Evolutionary conservation across 371 early-diverging fungal species (phyloP), one percentile per base, ranked within the genome.

Genomic region (Actinomortierella ambigua): DNA sequence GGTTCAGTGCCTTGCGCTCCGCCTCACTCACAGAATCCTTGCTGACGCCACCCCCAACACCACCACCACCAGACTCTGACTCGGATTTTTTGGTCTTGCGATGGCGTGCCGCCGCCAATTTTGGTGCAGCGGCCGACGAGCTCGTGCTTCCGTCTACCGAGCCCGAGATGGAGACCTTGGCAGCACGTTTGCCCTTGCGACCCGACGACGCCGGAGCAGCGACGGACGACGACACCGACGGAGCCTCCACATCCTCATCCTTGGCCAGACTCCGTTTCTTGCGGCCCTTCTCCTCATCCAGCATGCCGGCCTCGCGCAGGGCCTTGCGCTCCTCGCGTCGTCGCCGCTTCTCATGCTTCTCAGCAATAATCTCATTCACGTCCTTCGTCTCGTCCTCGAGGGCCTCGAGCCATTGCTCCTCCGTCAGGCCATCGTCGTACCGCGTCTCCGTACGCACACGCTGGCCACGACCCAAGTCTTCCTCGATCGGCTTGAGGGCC

Each of bases 391-490:
- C 88, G 52, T 85, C 82, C 53, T 90, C 88, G 50, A 89, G 57
- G 0, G 88, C 88, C 75, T 84, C 84, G 18, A 94, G 65, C 88
- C 89, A 98, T 78, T 98, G 95, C 59, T 95, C 95, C 58, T 98
- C 98, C 0, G 94, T 95, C 69, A 98, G 77, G 0, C 92, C 94
- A 65, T 98, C 98, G 68, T 93, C 93, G 71, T 98, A 98, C 13
- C 84, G 79, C 11, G 96, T 91, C 42, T 70, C 79, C 4, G 84
- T 86, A 46, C 89, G 84, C 18, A 69, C 78, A 43, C 94, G 80
- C 49, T 88, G 88, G 9, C 92, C 91, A 55, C 95, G 86, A 15
- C 93, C 90, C 54, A 86, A 79, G 34, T 88, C 88, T 42, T 77
- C 78, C 57, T 85, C 84, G 8, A 81, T 76, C 52, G 80, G 59